These are phyloP conservation scores for Beauveria bassiana DNA, from an alignment of 2,329 filamentous ascomycete genomes.

Conservation along the genomic window DNA sequence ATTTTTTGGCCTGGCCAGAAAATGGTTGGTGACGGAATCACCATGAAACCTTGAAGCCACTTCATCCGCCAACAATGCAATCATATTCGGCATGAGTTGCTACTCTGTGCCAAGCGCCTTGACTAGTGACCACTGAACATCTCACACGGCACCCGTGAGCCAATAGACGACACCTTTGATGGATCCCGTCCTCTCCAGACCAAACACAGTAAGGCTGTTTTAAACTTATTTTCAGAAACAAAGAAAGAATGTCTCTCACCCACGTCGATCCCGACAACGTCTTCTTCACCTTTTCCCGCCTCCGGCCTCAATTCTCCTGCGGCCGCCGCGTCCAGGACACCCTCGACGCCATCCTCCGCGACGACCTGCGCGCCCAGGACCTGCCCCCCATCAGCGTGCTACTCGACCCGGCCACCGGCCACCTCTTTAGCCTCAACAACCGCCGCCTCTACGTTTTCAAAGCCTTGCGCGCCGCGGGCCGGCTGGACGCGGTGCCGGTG, in stretches of 20 bases:
- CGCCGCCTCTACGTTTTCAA: slow-evolving; percentile 13
- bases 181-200: too few relatives aligned
- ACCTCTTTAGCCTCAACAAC: slow-evolving; percentile 13
- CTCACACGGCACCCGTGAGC: neutral
- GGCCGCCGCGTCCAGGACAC: slow-evolving; percentile 11
- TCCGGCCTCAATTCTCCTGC: slow-evolving; percentile 11
- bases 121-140: neutral
- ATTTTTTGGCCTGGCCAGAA: neutral
- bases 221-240: too few relatives aligned
- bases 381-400: slow-evolving; percentile 12
- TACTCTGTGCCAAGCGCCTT: neutral
- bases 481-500: neutral
- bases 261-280: slow-evolving; percentile 8
- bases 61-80: neutral
- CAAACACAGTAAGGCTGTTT: too few relatives aligned
- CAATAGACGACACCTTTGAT: neutral
- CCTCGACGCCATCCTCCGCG: slow-evolving; percentile 4
- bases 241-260: slow-evolving; percentile 8
- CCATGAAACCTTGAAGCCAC: neutral
- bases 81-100: neutral
- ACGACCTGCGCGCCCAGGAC: neutral
- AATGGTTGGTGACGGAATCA: neutral
- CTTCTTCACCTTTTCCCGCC: slow-evolving; percentile 12
- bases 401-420: slow-evolving; percentile 9
- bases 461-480: slow-evolving; percentile 1